phyloP scores from a whole-genome alignment of 2,329 filamentous ascomycete genomes.

The Penicillium olsonii region DNA sequence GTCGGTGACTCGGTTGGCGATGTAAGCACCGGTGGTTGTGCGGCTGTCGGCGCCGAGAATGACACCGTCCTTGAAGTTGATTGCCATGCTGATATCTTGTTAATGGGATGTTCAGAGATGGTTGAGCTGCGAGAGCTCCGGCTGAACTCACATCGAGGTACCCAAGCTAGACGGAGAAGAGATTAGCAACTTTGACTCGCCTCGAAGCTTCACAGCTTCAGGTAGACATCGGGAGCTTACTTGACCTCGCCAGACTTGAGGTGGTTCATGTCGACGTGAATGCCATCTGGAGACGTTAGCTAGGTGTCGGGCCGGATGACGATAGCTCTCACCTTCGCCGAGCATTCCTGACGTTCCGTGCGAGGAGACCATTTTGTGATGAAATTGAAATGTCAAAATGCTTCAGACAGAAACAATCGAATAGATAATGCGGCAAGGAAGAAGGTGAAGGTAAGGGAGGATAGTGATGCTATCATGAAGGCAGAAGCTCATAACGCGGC shows the following conservation, averaged over 20 bases:
- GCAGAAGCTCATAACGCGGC: slow-evolving; percentile 35
- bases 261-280: slow-evolving; percentile 98
- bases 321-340: slow-evolving; percentile 43
- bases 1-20: slow-evolving; percentile 98
- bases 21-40: slow-evolving; percentile 97
- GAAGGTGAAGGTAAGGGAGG: slow-evolving; percentile 9
- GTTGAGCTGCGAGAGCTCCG: slow-evolving; percentile 14
- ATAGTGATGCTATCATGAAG: slow-evolving; percentile 23
- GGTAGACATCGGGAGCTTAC: slow-evolving; percentile 57
- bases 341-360: slow-evolving; percentile 46
- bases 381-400: neutral
- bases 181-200: slow-evolving; percentile 33
- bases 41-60: slow-evolving; percentile 95
- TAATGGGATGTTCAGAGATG: slow-evolving; percentile 27
- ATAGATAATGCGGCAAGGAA: slow-evolving; percentile 4
- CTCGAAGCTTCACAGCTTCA: neutral
- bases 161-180: slow-evolving; percentile 65
- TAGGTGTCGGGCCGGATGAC: slow-evolving; percentile 20
- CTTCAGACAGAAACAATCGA: slow-evolving; percentile 1
- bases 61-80: slow-evolving; percentile 97
- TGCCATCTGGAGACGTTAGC: slow-evolving; percentile 71
- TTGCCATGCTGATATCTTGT: slow-evolving; percentile 74
- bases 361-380: slow-evolving; percentile 41
- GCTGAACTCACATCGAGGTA: slow-evolving; percentile 81
- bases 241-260: slow-evolving; percentile 99